A percentile compares a stretch with the other conserved stretches of the same genome.
phyloP scores from a whole-genome alignment of 208 protist genomes.

The Porcisia deanei region DNA sequence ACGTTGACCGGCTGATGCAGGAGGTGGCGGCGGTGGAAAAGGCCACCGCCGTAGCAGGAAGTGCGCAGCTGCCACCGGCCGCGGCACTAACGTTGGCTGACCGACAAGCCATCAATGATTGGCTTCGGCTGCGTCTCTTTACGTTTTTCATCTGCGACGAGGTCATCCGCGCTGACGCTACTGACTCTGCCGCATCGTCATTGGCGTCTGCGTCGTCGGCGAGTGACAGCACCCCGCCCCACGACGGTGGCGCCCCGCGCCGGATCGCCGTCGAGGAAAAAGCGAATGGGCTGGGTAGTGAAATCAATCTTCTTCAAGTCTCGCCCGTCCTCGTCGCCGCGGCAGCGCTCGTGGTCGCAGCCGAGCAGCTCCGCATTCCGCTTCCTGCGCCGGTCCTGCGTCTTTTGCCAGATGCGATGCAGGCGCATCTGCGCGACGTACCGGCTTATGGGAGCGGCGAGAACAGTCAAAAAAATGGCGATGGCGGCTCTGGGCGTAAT shows the following conservation, averaged over 20 bases:
- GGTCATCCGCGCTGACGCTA: slow-evolving; percentile 36
- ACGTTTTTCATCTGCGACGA: slow-evolving; percentile 45
- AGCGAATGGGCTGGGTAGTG: background rate
- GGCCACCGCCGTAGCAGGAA: slow-evolving; percentile 15
- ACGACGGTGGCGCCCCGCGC: background rate
- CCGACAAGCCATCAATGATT: slow-evolving; percentile 26
- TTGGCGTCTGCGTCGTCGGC: slow-evolving; percentile 8
- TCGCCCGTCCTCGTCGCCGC: slow-evolving; percentile 37
- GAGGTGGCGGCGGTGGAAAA: slow-evolving; percentile 19
- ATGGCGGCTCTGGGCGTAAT: background rate
- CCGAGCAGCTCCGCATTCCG: slow-evolving; percentile 37
- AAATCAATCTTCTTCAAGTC: slow-evolving; percentile 25
- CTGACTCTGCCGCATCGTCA: background rate
- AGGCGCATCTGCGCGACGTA: slow-evolving; percentile 22
- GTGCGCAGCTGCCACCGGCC: background rate
- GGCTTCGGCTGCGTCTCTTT: slow-evolving; percentile 36
- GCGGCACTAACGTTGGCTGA: background rate
- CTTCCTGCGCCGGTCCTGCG: slow-evolving; percentile 44
- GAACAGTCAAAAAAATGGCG: background rate
- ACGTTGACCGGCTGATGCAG: slow-evolving; percentile 22
- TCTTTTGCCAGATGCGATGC: slow-evolving; percentile 30
- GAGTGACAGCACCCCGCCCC: slow-evolving; percentile 6
- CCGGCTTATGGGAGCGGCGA: background rate
- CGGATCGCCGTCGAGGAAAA: background rate
- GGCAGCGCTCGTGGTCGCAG: slow-evolving; percentile 46